phyloP scores from a whole-genome alignment of 2,329 filamentous ascomycete species.

The Claviceps purpurea region DNA sequence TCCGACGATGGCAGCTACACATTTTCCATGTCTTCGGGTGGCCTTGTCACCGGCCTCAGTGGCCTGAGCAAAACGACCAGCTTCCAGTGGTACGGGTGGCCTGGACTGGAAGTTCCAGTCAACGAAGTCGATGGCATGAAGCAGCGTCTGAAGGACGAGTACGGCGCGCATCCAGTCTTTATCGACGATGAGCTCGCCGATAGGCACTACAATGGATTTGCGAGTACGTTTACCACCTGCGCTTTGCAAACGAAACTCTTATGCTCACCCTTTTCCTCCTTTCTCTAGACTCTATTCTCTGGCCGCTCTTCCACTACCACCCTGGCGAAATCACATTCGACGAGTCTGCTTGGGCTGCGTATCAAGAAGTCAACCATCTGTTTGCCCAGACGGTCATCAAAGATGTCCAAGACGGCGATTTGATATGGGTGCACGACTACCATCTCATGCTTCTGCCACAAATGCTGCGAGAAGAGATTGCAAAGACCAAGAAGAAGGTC shows the following conservation, averaged over 20 bases:
- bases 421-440: constrained; percentile 98
- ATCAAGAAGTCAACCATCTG: constrained; percentile 81
- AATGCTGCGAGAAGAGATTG: constrained; percentile 87
- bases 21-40: constrained; percentile 94
- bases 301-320: constrained; percentile 98
- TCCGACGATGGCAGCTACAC: constrained; percentile 82
- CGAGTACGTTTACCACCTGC: constrained; percentile 47
- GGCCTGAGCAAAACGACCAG: constrained; percentile 84
- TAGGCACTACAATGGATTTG: constrained; percentile 94
- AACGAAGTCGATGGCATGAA: constrained; percentile 63
- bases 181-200: constrained; percentile 89
- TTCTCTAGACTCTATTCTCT: constrained; percentile 74
- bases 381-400: constrained; percentile 81
- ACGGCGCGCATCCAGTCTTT: constrained; percentile 83
- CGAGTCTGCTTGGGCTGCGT: constrained; percentile 85
- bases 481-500: constrained; percentile 69
- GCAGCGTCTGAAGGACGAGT: constrained; percentile 69
- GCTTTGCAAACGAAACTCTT: not conserved
- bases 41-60: constrained; percentile 84
- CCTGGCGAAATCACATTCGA: constrained; percentile 97
- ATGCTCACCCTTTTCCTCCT: not conserved
- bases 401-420: constrained; percentile 82
- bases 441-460: constrained; percentile 93
- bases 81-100: constrained; percentile 99
- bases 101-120: constrained; percentile 81